These are phyloP conservation scores for Colletotrichum lini DNA, from an alignment of 2,329 filamentous ascomycete species.

Conservation along the genomic window DNA sequence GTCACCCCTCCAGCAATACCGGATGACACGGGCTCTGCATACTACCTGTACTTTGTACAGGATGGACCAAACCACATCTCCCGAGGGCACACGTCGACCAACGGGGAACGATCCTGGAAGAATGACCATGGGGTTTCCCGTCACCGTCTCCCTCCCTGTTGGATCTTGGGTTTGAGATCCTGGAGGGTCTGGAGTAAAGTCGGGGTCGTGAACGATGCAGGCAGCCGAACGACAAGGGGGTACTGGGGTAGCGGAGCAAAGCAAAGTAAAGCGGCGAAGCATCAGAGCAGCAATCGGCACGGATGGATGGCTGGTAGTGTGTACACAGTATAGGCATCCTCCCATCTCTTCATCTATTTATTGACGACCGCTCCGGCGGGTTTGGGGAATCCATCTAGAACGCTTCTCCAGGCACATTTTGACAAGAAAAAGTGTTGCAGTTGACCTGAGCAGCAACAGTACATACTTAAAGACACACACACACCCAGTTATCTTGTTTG, in stretches of 20 bases:
- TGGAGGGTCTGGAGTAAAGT: slow-evolving; percentile 39
- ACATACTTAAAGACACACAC: no score
- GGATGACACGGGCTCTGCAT: slow-evolving; percentile 39
- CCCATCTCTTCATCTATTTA: slow-evolving; percentile 20
- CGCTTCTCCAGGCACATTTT: background rate
- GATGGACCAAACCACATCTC: slow-evolving; percentile 26
- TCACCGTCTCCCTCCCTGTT: slow-evolving; percentile 23
- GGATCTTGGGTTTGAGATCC: slow-evolving; percentile 31
- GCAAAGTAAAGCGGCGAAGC: no score
- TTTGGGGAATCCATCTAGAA: slow-evolving; percentile 10
- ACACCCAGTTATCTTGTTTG: no score
- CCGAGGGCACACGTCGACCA: background rate
- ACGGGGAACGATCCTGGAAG: slow-evolving; percentile 9
- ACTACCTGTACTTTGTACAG: background rate
- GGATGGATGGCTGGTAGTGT: background rate
- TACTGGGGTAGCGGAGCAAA: no score
- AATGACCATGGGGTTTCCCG: slow-evolving; percentile 29
- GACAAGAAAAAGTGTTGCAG: slow-evolving; percentile 21
- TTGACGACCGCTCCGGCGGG: slow-evolving; percentile 27
- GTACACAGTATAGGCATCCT: slow-evolving; percentile 1
- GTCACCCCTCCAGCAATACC: slow-evolving; percentile 24
- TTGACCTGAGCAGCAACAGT: slow-evolving; percentile 14
- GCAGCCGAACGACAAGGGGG: slow-evolving; percentile 11
- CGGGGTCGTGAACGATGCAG: slow-evolving; percentile 32
- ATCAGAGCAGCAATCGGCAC: background rate